Evolutionary conservation across 2,329 filamentous ascomycete species (phyloP), one percentile per base, ranked within the genome.

Genomic region (Domatiomyces catenatus): DNA sequence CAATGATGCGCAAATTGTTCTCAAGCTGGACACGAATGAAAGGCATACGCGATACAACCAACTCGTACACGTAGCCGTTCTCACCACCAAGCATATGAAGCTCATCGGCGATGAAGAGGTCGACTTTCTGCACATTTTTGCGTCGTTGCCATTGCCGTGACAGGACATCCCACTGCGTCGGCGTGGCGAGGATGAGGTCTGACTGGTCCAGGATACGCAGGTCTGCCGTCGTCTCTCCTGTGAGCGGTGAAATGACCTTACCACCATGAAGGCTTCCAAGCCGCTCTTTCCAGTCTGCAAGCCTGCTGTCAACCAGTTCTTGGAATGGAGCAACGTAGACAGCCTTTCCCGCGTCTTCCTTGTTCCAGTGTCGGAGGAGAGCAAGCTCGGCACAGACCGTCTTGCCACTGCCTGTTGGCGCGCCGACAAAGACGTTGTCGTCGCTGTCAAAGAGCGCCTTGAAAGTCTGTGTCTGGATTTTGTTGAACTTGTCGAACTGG

Each of bases 331-430:
- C 88, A 60, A 98, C 79, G 62, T 98, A 98, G 19, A 98, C 86
- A 19, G 89, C 88, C 53, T 87, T 83, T 0, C 86, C 86, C 50
- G 78, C 73, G 26, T 82, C 76, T 42, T 71, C 69, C 59, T 81
- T 80, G 1, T 80, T 75, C 89, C 92, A 98, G 66, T 94, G 86
- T 50, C 84, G 83, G 22, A 98, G 72, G 47, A 98, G 73, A 5
- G 92, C 84, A 68, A 98, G 92, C 65, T 98, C 92, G 1, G 92
- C 92, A 63, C 92, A 96, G 1, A 95, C 81, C 1, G 92, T 96
- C 75, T 98, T 98, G 52, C 92, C 92, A 63, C 87, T 94, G 44
- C 92, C 90, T 7, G 89, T 89, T 1, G 92, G 84, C n/a, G 90
- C 84, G 45, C 87, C 89, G 56, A 98, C 72, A 56, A 98, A 87